Evolutionary conservation across 352 stramenopile species (phyloP).

Genomic region (Phytophthora crassamura): DNA sequence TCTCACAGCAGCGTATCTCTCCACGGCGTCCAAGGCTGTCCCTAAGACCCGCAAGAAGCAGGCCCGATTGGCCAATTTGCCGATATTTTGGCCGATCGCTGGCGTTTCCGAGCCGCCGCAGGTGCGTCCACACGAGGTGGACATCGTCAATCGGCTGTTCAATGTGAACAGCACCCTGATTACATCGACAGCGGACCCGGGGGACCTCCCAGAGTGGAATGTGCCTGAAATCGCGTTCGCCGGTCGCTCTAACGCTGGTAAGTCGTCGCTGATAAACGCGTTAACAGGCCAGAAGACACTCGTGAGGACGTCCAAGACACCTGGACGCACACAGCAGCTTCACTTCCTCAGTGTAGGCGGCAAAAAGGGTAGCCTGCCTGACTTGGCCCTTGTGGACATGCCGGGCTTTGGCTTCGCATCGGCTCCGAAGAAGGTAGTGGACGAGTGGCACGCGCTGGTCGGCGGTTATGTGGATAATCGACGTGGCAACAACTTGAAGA

Average conservation of each 20-base stretch:
- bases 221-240: conserved; percentile 87
- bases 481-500: conserved; percentile 77
- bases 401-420: conserved; percentile 88
- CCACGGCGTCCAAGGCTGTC: conserved; percentile 1
- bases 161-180: conserved; percentile 66
- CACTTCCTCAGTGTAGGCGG: conserved; percentile 86
- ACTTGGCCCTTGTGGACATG: conserved; percentile 85
- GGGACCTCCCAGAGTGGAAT: conserved; percentile 71
- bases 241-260: conserved; percentile 89
- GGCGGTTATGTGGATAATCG: conserved; percentile 79
- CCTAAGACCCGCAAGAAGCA: conserved; percentile 63
- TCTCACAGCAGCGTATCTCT: neutral
- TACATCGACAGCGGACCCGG: conserved; percentile 58
- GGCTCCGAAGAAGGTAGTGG: conserved; percentile 72
- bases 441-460: conserved; percentile 82
- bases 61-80: conserved; percentile 48
- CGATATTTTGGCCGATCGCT: conserved; percentile 63
- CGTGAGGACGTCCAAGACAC: conserved; percentile 85
- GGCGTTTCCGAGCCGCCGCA: conserved; percentile 58
- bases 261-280: conserved; percentile 90
- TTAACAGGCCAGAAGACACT: conserved; percentile 72
- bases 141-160: conserved; percentile 68
- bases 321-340: conserved; percentile 83
- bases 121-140: conserved; percentile 70
- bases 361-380: conserved; percentile 71